These are phyloP conservation scores for Cryphonectria japonica DNA, from an alignment of 2,329 filamentous ascomycete species.

Conservation along the genomic window DNA sequence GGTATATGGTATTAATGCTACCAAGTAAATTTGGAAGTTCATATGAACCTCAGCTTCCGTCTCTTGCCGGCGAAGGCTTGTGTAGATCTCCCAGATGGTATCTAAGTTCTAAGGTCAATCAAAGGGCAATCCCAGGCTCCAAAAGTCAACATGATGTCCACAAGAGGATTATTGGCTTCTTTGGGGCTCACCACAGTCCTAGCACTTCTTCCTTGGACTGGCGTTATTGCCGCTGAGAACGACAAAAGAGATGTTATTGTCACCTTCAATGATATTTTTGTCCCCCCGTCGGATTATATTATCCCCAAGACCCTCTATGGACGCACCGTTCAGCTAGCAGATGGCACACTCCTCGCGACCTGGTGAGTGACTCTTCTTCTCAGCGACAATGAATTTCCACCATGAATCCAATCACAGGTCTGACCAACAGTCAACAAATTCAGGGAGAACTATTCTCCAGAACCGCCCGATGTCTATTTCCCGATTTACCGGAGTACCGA, in stretches of 20 bases:
- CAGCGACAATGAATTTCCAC: neutral
- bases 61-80: neutral
- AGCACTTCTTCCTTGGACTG: neutral
- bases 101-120: neutral
- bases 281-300: neutral
- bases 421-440: neutral
- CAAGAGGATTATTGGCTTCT: neutral
- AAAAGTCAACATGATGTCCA: neutral
- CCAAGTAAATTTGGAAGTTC: neutral
- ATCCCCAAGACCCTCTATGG: slow-evolving; percentile 5
- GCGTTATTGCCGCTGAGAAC: neutral
- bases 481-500: slow-evolving; percentile 57
- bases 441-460: slow-evolving; percentile 9
- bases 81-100: neutral
- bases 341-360: slow-evolving; percentile 4
- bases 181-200: neutral
- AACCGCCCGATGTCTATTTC: slow-evolving; percentile 41
- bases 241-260: slow-evolving; percentile 3
- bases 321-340: slow-evolving; percentile 2
- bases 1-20: neutral
- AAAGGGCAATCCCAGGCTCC: neutral
- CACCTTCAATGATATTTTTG: slow-evolving; percentile 7
- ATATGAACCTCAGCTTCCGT: neutral
- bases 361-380: neutral
- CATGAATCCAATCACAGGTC: neutral